A percentile compares a stretch with the other conserved stretches of the same genome.
Evolutionary conservation across 139 green algal genomes (phyloP).

Genomic region (Chlorella sp.): DNA sequence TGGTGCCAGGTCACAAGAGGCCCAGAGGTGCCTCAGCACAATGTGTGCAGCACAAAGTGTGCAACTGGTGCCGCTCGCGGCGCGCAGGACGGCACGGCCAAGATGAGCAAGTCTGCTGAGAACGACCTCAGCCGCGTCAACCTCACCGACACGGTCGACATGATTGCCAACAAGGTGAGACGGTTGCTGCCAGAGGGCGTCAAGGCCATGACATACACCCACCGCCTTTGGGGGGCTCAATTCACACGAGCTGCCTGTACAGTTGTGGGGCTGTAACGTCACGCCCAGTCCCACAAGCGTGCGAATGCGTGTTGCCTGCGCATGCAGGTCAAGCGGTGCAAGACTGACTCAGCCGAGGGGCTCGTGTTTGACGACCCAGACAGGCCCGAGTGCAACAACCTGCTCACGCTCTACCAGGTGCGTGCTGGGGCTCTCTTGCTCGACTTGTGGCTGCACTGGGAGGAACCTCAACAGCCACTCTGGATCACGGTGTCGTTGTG

Average conservation of each 20-base stretch:
- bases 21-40: too few species aligned
- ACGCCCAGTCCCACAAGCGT: too few species aligned
- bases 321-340: slow-evolving; percentile 62
- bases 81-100: slow-evolving; percentile 82
- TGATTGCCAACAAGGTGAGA: slow-evolving; percentile 86
- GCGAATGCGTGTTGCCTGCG: too few species aligned
- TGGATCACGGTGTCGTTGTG: not conserved
- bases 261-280: too few species aligned
- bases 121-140: slow-evolving; percentile 89
- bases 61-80: too few species aligned
- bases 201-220: too few species aligned
- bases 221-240: too few species aligned
- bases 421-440: not conserved
- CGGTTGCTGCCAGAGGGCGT: too few species aligned
- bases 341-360: slow-evolving; percentile 78
- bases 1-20: too few species aligned
- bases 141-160: slow-evolving; percentile 80
- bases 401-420: slow-evolving; percentile 94
- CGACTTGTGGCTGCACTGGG: too few species aligned
- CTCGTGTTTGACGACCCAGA: slow-evolving; percentile 87
- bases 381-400: slow-evolving; percentile 89
- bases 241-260: too few species aligned
- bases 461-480: not conserved
- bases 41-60: too few species aligned
- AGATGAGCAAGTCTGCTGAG: slow-evolving; percentile 95